A percentile compares a stretch with the other conserved stretches of the same genome.
Evolutionary conservation across 2,329 filamentous ascomycete genomes (phyloP).

Genomic region (Gremmenia infestans): DNA sequence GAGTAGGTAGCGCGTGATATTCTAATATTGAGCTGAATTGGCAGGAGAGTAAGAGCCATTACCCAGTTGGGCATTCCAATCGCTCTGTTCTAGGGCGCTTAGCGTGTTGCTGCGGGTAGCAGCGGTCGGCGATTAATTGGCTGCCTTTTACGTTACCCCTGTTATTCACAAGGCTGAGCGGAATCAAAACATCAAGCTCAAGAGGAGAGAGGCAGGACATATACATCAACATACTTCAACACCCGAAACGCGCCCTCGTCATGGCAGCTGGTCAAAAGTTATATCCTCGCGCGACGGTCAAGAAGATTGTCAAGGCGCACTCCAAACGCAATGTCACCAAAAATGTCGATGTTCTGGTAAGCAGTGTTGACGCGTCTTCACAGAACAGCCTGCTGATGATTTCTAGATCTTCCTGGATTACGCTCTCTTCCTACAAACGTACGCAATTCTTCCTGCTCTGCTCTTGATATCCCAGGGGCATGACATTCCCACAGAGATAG

Average conservation of each 20-base stretch:
- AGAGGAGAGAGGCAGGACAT: neutral
- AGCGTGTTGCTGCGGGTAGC: no score
- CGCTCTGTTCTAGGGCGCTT: no score
- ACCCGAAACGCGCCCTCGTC: neutral
- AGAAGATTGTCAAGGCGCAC: slow-evolving; percentile 87
- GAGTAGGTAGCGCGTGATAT: neutral
- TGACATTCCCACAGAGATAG: neutral
- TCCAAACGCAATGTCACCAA: slow-evolving; percentile 75
- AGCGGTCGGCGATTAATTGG: slow-evolving; percentile 1
- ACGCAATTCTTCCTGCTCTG: slow-evolving; percentile 15
- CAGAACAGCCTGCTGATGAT: slow-evolving; percentile 5
- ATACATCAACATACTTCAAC: neutral
- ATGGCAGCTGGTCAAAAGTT: slow-evolving; percentile 56
- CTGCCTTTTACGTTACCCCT: slow-evolving; percentile 2
- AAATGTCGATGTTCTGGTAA: slow-evolving; percentile 78
- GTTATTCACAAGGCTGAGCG: neutral
- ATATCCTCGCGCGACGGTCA: slow-evolving; percentile 79
- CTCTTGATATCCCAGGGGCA: neutral
- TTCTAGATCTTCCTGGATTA: slow-evolving; percentile 80
- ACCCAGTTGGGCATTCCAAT: neutral
- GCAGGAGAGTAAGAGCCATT: neutral
- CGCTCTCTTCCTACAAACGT: slow-evolving; percentile 71
- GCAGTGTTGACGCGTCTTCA: slow-evolving; percentile 28
- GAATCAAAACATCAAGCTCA: neutral
- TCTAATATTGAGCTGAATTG: neutral